Evolutionary conservation across 2,329 filamentous ascomycete species (phyloP), one percentile per base, ranked within the genome.

Genomic region (Pseudopithomyces maydicus): DNA sequence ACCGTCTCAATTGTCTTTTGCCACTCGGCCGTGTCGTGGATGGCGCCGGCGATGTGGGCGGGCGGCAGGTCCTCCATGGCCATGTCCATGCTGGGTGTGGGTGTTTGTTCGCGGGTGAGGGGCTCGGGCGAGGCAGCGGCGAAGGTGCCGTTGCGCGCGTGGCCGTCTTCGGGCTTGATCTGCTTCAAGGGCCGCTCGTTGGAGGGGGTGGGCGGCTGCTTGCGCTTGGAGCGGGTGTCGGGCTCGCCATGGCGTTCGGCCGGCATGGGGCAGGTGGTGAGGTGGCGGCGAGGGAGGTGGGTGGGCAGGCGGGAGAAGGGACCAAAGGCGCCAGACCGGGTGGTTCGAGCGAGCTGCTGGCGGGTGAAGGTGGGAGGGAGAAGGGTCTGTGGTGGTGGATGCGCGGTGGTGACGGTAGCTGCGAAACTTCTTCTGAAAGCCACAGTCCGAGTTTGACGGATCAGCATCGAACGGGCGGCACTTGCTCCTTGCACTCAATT

Each of bases 1-100:
- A 99, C 95, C 59, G 88, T 89, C 77, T 97, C 93, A 58, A 98
- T 96, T 0, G 93, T 97, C 49, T 88, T 90, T 78, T 98, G 94
- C 95, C 95, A 99, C 79, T 96, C 93, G 22, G 88, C 88, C 2
- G 89, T 90, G 67, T 92, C 89, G 46, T 79, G 61, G 80, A 80
- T 52, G 72, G 80, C 65, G 82, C 71, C 56, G 76, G 75, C 59
- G 79, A 74, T 54, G 79, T 64, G 52, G 68, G 68, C 55, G 11
- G 66, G 56, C 2, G 65, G 56, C 8, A 71, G 74, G 10, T 79
- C 75, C 7, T 82, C 79, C 57, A 82, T 78, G 58, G 80, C 78
- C 33, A 79, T 65, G 33, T 68, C 68, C 74, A 59, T 72, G 67
- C 45, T 72, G 70, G 48, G 52, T 11, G 61, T 52, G 19, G 57